A percentile compares a stretch with the other conserved stretches of the same genome.
Evolutionary conservation across 352 stramenopile species (phyloP).

Genomic region (Phytophthora syringae): DNA sequence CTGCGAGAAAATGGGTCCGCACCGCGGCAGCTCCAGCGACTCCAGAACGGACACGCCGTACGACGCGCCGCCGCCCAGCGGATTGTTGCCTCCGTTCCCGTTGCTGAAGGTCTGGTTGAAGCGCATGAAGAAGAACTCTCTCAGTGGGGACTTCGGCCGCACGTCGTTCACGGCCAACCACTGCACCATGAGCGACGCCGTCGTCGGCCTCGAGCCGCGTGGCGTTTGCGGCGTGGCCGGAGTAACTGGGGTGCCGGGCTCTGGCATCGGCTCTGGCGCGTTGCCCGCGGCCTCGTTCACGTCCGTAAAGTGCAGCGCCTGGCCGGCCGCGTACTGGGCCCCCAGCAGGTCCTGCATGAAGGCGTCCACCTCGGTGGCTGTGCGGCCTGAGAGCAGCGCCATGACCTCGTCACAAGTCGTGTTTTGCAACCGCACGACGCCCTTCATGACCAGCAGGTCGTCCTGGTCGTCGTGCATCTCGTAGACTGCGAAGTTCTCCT

Average conservation of each 20-base stretch:
- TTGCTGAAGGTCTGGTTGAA: constrained; percentile 69
- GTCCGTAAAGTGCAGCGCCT: constrained; percentile 61
- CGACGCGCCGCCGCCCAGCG: constrained; percentile 35
- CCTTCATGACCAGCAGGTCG: constrained; percentile 73
- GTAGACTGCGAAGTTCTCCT: constrained; percentile 82
- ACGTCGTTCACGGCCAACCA: constrained; percentile 79
- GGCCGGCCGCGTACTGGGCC: constrained; percentile 60
- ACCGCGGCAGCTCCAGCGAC: constrained; percentile 65
- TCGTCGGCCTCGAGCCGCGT: constrained; percentile 26
- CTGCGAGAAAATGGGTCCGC: constrained; percentile 54
- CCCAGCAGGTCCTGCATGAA: constrained; percentile 68
- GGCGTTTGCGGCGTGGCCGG: constrained; percentile 32
- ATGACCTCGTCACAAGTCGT: constrained; percentile 78
- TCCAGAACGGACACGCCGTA: constrained; percentile 77
- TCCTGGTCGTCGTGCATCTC: constrained; percentile 63
- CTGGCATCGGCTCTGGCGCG: constrained; percentile 26
- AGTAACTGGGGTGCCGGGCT: constrained; percentile 32
- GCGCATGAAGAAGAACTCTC: constrained; percentile 85
- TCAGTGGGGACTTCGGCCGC: constrained; percentile 54
- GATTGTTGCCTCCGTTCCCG: constrained; percentile 41
- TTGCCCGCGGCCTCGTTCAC: constrained; percentile 37
- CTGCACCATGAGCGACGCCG: constrained; percentile 57
- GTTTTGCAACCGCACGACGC: constrained; percentile 68
- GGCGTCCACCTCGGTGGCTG: constrained; percentile 48
- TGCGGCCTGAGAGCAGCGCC: constrained; percentile 59